These are phyloP conservation scores for Solanum infundibuliforme DNA, from an alignment of 257 asterid species.

Conservation along the genomic window DNA sequence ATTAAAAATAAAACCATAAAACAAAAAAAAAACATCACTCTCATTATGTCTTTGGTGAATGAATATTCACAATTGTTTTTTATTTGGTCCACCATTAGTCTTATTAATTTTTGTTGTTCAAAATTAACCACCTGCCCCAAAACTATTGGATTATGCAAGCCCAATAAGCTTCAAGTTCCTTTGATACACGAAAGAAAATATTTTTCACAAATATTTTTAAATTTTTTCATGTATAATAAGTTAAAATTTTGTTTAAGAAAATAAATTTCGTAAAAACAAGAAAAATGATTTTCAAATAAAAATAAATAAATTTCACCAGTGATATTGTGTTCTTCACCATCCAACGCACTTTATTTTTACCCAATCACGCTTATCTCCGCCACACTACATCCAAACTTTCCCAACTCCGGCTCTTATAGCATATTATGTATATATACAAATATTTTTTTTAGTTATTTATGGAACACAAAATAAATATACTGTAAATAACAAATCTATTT, in stretches of 20 bases:
- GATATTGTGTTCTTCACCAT: background rate
- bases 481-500: background rate
- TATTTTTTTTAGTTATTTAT: no score
- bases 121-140: background rate
- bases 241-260: no score
- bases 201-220: no score
- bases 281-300: no score
- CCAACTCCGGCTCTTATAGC: background rate
- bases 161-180: background rate
- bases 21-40: background rate
- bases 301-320: no score
- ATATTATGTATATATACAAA: background rate
- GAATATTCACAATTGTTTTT: background rate
- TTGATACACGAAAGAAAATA: no score
- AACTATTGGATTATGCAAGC: background rate
- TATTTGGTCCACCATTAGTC: background rate
- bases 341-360: background rate
- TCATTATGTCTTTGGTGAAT: background rate
- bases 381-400: background rate
- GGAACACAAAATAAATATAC: background rate
- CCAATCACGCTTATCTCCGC: background rate
- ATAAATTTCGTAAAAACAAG: no score
- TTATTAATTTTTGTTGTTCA: background rate
- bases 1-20: background rate
- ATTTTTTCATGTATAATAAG: no score